Conservation (phyloP, 2,329 filamentous ascomycete species). For the Fusarium sp. region DNA sequence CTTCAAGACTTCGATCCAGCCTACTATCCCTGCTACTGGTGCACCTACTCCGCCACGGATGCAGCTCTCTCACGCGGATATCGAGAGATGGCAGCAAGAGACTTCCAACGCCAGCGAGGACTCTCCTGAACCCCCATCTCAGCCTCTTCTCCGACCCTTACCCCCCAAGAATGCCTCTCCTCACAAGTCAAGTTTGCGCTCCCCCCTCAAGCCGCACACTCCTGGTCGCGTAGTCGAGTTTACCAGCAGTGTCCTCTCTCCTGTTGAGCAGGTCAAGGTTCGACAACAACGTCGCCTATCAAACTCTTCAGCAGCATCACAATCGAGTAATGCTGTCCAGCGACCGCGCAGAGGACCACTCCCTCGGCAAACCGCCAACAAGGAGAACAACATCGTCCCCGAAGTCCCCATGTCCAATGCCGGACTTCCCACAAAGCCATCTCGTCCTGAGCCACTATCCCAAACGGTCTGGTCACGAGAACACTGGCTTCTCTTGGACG, state of each 20-base stretch:
- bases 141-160: slow-evolving; percentile 56
- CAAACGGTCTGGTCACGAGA: slow-evolving; percentile 57
- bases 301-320: slow-evolving; percentile 36
- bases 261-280: slow-evolving; percentile 52
- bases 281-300: slow-evolving; percentile 47
- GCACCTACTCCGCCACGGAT: slow-evolving; percentile 51
- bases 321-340: slow-evolving; percentile 22
- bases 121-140: slow-evolving; percentile 49
- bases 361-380: slow-evolving; percentile 38
- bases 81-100: slow-evolving; percentile 54
- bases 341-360: slow-evolving; percentile 17
- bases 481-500: slow-evolving; percentile 65
- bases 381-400: slow-evolving; percentile 47
- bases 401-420: slow-evolving; percentile 45
- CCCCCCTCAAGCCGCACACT: slow-evolving; percentile 65
- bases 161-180: slow-evolving; percentile 64
- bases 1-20: slow-evolving; percentile 49
- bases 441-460: slow-evolving; percentile 47
- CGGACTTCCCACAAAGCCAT: slow-evolving; percentile 37
- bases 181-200: slow-evolving; percentile 65
- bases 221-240: slow-evolving; percentile 68
- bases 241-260: slow-evolving; percentile 60
- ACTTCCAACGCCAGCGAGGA: slow-evolving; percentile 51
- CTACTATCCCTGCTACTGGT: slow-evolving; percentile 30
- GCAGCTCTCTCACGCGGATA: slow-evolving; percentile 55